These are phyloP conservation scores for Xylaria acuta DNA, from an alignment of 495 filamentous ascomycete species.

Conservation along the genomic window DNA sequence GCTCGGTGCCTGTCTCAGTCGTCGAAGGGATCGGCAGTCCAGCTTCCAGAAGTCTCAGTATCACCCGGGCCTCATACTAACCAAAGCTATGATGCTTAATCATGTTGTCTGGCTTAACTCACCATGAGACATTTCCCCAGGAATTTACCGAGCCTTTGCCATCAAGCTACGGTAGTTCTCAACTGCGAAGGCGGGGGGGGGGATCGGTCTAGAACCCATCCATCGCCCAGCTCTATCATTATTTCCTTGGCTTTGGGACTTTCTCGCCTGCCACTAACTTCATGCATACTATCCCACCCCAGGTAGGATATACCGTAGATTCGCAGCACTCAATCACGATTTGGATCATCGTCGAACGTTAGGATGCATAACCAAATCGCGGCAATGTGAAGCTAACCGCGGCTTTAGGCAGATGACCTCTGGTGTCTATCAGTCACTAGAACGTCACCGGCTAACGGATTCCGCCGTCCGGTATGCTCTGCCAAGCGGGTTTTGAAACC, in stretches of 20 bases:
- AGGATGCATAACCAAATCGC: slow-evolving; percentile 27
- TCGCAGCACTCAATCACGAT: background rate
- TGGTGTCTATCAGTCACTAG: slow-evolving; percentile 19
- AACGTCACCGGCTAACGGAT: background rate
- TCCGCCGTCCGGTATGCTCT: background rate
- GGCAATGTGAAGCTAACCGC: slow-evolving; percentile 24
- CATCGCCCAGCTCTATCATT: slow-evolving; percentile 1
- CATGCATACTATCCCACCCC: background rate
- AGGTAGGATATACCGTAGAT: background rate
- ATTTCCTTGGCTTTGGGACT: background rate
- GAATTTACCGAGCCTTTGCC: background rate
- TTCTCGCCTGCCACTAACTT: background rate
- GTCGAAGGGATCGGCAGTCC: background rate
- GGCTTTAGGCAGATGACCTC: slow-evolving; percentile 31
- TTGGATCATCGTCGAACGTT: slow-evolving; percentile 26
- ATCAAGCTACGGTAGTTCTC: background rate
- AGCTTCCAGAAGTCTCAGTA: slow-evolving; percentile 2
- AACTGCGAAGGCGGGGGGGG: slow-evolving; percentile 10
- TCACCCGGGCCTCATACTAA: background rate
- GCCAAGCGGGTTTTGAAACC: background rate
- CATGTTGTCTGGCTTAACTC: background rate
- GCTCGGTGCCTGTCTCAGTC: background rate
- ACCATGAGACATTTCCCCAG: slow-evolving; percentile 5
- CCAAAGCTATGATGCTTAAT: slow-evolving; percentile 3
- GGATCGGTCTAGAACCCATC: slow-evolving; percentile 7